Conservation (phyloP, 1,284 basidiomycete genomes). For the Ustilago cynodontis region DNA sequence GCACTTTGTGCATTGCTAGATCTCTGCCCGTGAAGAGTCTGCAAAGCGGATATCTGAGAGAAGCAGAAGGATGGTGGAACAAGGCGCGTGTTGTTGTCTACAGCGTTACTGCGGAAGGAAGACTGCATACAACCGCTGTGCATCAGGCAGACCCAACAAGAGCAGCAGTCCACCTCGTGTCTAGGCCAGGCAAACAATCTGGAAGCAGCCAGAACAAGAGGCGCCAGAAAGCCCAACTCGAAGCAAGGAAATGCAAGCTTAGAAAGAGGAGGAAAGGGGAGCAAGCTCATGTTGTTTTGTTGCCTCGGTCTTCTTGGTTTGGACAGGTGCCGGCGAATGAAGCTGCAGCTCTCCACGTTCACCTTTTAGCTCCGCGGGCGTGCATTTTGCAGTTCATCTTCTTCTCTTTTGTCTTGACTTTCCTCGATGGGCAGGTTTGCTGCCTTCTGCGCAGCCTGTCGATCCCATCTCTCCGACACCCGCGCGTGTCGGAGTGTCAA, state of each 20-base stretch:
- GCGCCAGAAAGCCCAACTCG: neutral
- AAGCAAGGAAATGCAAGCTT: neutral
- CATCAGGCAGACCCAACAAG: neutral
- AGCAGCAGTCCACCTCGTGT: neutral
- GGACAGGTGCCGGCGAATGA: constrained; percentile 3
- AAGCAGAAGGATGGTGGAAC: neutral
- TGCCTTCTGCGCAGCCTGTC: neutral
- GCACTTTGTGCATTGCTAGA: no score
- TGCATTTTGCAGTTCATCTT: neutral
- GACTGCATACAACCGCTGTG: neutral
- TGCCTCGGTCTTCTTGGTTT: neutral
- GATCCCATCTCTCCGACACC: neutral
- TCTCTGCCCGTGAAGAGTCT: no score
- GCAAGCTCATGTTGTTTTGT: no score
- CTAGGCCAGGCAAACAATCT: neutral
- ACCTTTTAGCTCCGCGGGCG: constrained; percentile 7
- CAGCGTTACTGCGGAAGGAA: neutral
- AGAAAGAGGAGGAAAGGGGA: neutral
- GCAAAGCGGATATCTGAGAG: no score
- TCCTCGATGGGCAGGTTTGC: neutral
- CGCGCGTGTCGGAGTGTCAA: constrained; percentile 6
- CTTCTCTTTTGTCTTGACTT: neutral
- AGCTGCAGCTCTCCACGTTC: neutral
- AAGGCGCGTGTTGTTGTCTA: neutral
- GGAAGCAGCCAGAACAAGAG: neutral